phyloP scores from a whole-genome alignment of 2,329 filamentous ascomycete species.

The Aspergillus amoenus region DNA sequence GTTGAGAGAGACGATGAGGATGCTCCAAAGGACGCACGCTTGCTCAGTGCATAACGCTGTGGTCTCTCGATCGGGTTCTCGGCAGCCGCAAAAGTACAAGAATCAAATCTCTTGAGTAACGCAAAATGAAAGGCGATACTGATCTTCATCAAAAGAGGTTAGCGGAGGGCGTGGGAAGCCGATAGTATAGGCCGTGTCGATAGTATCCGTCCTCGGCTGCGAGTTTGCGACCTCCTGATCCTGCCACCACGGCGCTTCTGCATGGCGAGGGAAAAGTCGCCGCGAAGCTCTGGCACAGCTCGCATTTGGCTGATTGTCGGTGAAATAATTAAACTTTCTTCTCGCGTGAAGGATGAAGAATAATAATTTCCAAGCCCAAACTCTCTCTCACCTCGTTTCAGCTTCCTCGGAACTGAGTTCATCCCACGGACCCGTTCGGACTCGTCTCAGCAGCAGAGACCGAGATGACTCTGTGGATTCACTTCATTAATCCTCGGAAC shows the following conservation, averaged over 20 bases:
- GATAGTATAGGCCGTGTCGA: neutral
- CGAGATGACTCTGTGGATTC: no score
- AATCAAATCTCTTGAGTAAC: neutral
- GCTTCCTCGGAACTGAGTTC: neutral
- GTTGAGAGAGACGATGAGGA: neutral
- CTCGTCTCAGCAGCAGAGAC: no score
- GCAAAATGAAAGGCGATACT: no score
- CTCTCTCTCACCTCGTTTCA: conserved; percentile 4
- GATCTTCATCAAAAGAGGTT: neutral
- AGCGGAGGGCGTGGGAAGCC: neutral
- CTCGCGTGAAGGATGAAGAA: conserved; percentile 1
- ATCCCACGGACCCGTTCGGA: no score
- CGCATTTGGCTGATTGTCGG: conserved; percentile 15
- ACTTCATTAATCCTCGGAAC: neutral
- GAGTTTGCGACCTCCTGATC: neutral
- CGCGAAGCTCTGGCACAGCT: conserved; percentile 15
- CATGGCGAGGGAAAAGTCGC: conserved; percentile 5
- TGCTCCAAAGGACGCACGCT: neutral
- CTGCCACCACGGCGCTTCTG: conserved; percentile 8
- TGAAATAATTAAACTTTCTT: conserved; percentile 17
- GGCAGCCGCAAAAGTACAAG: neutral
- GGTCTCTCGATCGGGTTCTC: conserved; percentile 5
- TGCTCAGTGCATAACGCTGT: neutral
- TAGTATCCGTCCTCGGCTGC: no score
- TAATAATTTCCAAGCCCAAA: conserved; percentile 1